Percentiles rank a stretch among this genome's conserved stretches.
Conservation (phyloP, 2,329 filamentous ascomycete species). For the Diplocarpon mali region DNA sequence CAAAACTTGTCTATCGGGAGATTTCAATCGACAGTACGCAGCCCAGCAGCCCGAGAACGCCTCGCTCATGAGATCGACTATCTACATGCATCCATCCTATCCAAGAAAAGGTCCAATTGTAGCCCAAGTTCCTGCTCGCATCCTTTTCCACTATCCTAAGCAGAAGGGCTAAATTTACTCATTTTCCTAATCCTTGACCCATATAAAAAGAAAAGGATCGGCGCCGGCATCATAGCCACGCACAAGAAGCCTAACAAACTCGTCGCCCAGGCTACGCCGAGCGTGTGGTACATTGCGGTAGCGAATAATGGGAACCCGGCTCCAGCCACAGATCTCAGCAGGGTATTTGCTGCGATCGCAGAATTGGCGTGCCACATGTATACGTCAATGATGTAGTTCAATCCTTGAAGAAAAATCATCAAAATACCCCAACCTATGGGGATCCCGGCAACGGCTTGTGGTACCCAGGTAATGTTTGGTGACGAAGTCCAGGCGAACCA, state of each 20-base stretch:
- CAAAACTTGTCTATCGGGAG: too few relatives aligned
- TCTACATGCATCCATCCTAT: too few relatives aligned
- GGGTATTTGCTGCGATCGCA: slow-evolving; percentile 16
- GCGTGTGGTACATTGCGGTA: slow-evolving; percentile 29
- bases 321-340: slow-evolving; percentile 8
- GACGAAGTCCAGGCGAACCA: slow-evolving; percentile 40
- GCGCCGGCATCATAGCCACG: slow-evolving; percentile 29
- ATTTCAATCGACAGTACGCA: too few relatives aligned
- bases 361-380: slow-evolving; percentile 27
- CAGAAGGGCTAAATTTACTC: slow-evolving; percentile 18
- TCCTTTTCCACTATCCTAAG: neutral
- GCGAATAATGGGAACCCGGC: slow-evolving; percentile 27
- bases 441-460: slow-evolving; percentile 31
- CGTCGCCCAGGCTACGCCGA: slow-evolving; percentile 33
- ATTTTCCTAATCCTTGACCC: slow-evolving; percentile 26
- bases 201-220: slow-evolving; percentile 28
- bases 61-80: too few relatives aligned
- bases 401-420: slow-evolving; percentile 34
- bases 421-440: slow-evolving; percentile 33
- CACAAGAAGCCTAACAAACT: slow-evolving; percentile 29
- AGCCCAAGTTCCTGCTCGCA: too few relatives aligned
- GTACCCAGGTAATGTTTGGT: slow-evolving; percentile 30
- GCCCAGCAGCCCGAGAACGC: too few relatives aligned
- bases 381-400: slow-evolving; percentile 36
- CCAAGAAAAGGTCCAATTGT: too few relatives aligned